Base-by-base conservation (phyloP, 2,329 filamentous ascomycete genomes). In the Trichoderma koningiopsis region DNA sequence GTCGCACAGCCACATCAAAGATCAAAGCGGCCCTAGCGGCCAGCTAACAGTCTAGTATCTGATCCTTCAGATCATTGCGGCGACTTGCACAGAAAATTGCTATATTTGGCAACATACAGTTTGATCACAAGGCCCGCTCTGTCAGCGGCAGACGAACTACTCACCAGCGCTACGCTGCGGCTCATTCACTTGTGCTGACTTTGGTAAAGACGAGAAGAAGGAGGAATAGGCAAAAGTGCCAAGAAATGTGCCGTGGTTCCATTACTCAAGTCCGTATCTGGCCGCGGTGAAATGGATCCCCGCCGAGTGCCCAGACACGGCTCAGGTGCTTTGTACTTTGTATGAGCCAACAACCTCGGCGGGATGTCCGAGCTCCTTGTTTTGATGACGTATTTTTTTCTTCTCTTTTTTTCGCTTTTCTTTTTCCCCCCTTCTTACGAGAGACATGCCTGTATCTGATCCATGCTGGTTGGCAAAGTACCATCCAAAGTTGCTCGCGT, bases 1-100 rank as follows among this genome's bases (percentile, higher is more conserved):
- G 35, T 37, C 55, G 33, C 62, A 65, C 62, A 65, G 62, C 62
- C 62, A 65, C 62, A 57, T 65, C 52, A 24, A 22, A 47, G 27
- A 47, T 57, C 62, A 14, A 40, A 53, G 11, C 27, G 29, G 56
- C 31, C 11, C 61, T 52, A 62, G 60, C 33, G 49, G 49, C 61
- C 61, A 55, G 40, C 61, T 24, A 13, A 1, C 13, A 49, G 40
- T 10, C 40, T 43, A 43, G 40, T 8, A 43, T n/a, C 40, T 43
- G 40, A 19, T 43, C 40, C 40, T 43, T n/a, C 16, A 43, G 40
- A 43, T n/a, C 40, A 43, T 19, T 43, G 40, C 40, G 37, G 49
- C 49, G 49, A 55, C 52, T 56, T 24, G n/a, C 29, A 37, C 60
- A 37, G 52, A 49, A 40, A 56, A 64, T 40, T 65, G n/a, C 62